Evolutionary conservation across 495 filamentous ascomycete genomes (phyloP).

Genomic region (Umbilicaria muhlenbergii): DNA sequence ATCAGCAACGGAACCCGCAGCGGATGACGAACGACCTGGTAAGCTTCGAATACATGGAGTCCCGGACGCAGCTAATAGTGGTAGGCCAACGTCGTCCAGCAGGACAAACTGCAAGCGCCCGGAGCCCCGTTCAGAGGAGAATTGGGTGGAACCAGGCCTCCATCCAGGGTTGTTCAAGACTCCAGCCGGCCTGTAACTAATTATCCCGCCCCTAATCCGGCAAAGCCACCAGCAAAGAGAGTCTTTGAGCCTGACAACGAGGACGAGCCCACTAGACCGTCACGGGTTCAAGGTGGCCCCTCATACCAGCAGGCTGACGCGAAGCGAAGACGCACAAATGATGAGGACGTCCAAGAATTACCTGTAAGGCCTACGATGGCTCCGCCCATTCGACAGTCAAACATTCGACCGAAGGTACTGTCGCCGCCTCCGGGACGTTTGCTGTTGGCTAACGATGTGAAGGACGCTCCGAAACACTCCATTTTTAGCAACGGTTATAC

Average conservation of each 20-base stretch:
- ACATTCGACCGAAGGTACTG: constrained; percentile 49
- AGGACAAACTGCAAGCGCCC: too few species aligned
- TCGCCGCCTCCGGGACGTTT: constrained; percentile 1
- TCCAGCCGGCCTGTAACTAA: constrained; percentile 25
- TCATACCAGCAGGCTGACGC: constrained; percentile 31
- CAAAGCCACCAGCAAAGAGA: constrained; percentile 48
- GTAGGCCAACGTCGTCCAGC: constrained; percentile 4
- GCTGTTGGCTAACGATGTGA: constrained; percentile 12
- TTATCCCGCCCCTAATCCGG: constrained; percentile 38
- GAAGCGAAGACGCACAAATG: constrained; percentile 44
- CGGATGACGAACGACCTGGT: constrained; percentile 25
- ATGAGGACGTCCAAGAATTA: constrained; percentile 32
- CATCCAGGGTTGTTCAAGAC: constrained; percentile 36
- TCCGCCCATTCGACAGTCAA: constrained; percentile 70
- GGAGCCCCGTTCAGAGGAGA: constrained; percentile 16
- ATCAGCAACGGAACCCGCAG: constrained; percentile 34
- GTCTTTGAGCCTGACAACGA: constrained; percentile 34
- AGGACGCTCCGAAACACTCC: constrained; percentile 46
- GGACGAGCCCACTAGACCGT: constrained; percentile 24
- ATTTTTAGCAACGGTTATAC: constrained; percentile 48
- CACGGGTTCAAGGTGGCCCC: constrained; percentile 25
- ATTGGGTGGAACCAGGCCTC: constrained; percentile 31
- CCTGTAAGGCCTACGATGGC: constrained; percentile 47
- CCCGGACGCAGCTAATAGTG: not conserved
- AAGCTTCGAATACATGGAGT: constrained; percentile 6